Evolutionary conservation across 306 rosid species (phyloP).

Genomic region (Lotus japonicus): DNA sequence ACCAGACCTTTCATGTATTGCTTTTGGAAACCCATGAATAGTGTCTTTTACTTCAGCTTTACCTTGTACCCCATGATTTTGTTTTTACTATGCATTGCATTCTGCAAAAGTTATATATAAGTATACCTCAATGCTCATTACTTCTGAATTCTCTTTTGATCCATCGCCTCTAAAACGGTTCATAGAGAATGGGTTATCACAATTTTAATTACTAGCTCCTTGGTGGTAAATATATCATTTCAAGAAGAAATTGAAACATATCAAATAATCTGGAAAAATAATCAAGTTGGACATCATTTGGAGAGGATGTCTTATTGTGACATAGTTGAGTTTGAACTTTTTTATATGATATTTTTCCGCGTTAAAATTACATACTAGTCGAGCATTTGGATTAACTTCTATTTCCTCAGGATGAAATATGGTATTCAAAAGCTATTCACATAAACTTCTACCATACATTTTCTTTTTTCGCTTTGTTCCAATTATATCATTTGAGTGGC

Average conservation of each 20-base stretch:
- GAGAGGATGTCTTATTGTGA: not conserved
- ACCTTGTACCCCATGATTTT: not conserved
- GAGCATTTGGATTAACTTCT: no score
- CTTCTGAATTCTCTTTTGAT: not conserved
- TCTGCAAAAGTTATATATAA: no score
- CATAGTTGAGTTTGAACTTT: not conserved
- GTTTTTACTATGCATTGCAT: no score
- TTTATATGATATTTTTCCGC: no score
- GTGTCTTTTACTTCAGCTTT: not conserved
- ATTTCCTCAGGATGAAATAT: no score
- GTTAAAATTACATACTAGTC: no score
- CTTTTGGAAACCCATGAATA: constrained; percentile 19
- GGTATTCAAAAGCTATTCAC: no score
- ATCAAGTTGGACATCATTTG: not conserved
- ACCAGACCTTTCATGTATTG: constrained; percentile 22
- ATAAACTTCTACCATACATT: no score
- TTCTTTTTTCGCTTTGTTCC: not conserved
- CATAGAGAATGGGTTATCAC: not conserved
- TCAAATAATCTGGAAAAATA: not conserved
- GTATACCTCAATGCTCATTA: no score
- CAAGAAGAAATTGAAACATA: not conserved
- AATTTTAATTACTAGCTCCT: not conserved
- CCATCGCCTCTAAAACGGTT: not conserved
- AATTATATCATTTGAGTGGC: not conserved
- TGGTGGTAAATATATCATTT: not conserved